These are phyloP conservation scores for Lentinula detonsa DNA, from an alignment of 768 basidiomycete genomes.

Conservation along the genomic window DNA sequence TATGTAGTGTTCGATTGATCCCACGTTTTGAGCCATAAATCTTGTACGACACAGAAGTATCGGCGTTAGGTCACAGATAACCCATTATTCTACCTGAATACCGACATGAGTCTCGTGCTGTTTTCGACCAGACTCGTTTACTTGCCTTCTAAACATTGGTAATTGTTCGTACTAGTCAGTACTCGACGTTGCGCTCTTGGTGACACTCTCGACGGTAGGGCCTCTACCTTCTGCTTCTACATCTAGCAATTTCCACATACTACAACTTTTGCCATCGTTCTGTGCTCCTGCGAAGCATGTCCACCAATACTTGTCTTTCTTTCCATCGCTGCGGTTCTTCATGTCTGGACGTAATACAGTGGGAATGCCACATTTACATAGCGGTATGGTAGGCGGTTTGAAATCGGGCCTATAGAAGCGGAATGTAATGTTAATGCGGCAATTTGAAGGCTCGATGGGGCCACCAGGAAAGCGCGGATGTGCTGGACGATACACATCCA, in stretches of 20 bases:
- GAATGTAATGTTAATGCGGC: slow-evolving; percentile 82
- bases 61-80: no score
- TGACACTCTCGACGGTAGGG: slow-evolving; percentile 24
- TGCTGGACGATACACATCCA: slow-evolving; percentile 68
- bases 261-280: slow-evolving; percentile 80
- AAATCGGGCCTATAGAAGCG: slow-evolving; percentile 85
- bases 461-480: slow-evolving; percentile 25
- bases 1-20: background rate
- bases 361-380: slow-evolving; percentile 69
- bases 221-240: slow-evolving; percentile 63
- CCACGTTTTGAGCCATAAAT: background rate
- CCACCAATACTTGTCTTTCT: slow-evolving; percentile 71
- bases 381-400: slow-evolving; percentile 54
- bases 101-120: no score
- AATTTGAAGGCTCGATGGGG: slow-evolving; percentile 46
- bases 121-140: background rate
- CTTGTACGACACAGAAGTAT: no score
- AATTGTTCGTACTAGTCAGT: no score
- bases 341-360: slow-evolving; percentile 71
- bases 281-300: slow-evolving; percentile 75
- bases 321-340: slow-evolving; percentile 58
- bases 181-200: background rate
- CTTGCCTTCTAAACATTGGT: background rate
- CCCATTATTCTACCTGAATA: no score
- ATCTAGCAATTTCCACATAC: slow-evolving; percentile 70